Conservation (phyloP, 805 yeast species). For the Cyberlindnera mycetangii region DNA sequence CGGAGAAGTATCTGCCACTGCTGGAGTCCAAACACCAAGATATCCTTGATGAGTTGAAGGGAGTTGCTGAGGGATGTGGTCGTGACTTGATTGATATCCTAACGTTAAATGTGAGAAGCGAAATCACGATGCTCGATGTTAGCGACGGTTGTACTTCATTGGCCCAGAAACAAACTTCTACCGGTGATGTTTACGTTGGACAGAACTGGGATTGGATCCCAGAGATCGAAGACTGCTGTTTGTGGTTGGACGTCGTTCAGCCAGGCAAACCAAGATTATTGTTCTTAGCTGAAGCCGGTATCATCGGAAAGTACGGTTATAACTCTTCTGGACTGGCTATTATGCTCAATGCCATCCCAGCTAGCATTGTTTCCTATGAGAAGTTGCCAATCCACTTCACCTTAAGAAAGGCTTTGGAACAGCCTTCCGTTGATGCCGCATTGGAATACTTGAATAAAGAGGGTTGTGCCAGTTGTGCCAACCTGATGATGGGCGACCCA, state of each 20-base stretch:
- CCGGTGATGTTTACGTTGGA: slow-evolving; percentile 27
- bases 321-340: slow-evolving; percentile 21
- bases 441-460: slow-evolving; percentile 11
- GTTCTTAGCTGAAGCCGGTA: slow-evolving; percentile 28
- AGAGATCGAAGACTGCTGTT: slow-evolving; percentile 22
- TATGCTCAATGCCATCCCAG: slow-evolving; percentile 24
- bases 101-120: slow-evolving; percentile 38
- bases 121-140: slow-evolving; percentile 33
- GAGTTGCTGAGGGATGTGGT: slow-evolving; percentile 37
- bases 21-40: slow-evolving; percentile 30
- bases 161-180: slow-evolving; percentile 25
- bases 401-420: slow-evolving; percentile 33
- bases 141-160: slow-evolving; percentile 40
- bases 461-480: slow-evolving; percentile 28
- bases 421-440: slow-evolving; percentile 19
- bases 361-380: slow-evolving; percentile 28
- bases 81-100: slow-evolving; percentile 34
- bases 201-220: slow-evolving; percentile 45
- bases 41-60: slow-evolving; percentile 34
- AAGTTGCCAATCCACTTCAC: slow-evolving; percentile 38
- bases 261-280: slow-evolving; percentile 24
- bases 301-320: slow-evolving; percentile 27
- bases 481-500: slow-evolving; percentile 26
- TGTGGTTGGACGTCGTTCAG: slow-evolving; percentile 28
- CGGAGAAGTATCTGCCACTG: slow-evolving; percentile 28